A percentile compares a stretch with the other conserved stretches of the same genome.
These are phyloP conservation scores for Mycena leptocephala DNA, from an alignment of 768 basidiomycete species.

Conservation along the genomic window DNA sequence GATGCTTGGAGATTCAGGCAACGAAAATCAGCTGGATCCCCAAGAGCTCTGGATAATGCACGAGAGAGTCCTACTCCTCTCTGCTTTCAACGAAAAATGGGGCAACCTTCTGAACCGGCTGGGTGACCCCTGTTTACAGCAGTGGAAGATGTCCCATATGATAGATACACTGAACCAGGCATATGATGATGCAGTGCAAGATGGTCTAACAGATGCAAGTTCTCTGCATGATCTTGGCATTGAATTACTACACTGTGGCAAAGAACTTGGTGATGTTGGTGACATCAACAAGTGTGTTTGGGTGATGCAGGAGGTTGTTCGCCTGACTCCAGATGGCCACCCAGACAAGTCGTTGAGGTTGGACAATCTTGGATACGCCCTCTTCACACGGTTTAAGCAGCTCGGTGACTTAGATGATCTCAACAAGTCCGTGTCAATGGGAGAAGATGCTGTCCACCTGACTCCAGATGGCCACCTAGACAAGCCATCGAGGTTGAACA, in stretches of 20 bases:
- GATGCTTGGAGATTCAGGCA: background rate
- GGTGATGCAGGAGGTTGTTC: background rate
- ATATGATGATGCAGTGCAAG: conserved; percentile 9
- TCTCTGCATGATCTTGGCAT: background rate
- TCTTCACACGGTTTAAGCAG: too few species aligned
- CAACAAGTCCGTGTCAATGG: conserved; percentile 10
- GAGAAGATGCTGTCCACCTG: background rate
- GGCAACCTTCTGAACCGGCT: background rate
- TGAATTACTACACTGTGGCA: background rate
- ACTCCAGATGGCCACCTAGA: background rate
- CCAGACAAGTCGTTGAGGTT: too few species aligned
- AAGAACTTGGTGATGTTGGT: background rate
- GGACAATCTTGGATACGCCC: too few species aligned
- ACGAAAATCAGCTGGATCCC: background rate
- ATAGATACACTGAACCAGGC: background rate
- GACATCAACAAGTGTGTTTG: background rate
- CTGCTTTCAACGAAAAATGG: background rate
- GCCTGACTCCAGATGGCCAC: conserved; percentile 1
- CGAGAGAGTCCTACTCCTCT: conserved; percentile 4
- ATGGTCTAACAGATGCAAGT: background rate
- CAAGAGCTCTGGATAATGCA: background rate
- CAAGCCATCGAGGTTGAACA: background rate
- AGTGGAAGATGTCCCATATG: background rate
- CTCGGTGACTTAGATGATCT: too few species aligned
- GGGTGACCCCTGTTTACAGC: background rate